These are phyloP conservation scores for Pseudozyma thailandica DNA, from an alignment of 1,284 basidiomycete species.

Conservation along the genomic window DNA sequence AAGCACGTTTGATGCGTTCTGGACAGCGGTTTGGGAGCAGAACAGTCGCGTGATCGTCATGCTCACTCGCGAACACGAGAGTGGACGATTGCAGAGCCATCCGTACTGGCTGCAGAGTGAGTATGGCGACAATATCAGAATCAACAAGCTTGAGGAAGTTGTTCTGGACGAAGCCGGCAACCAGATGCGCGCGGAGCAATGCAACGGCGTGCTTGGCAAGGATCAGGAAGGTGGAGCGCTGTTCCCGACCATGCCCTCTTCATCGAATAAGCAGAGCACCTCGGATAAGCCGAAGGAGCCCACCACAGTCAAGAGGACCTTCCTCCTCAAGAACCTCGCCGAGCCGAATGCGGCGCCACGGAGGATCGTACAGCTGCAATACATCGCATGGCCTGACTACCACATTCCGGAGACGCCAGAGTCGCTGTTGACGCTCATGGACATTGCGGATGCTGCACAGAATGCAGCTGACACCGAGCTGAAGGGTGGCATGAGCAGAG, in stretches of 20 bases:
- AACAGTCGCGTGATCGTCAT: constrained; percentile 73
- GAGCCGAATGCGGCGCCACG: constrained; percentile 35
- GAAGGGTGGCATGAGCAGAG: background rate
- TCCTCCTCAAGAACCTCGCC: constrained; percentile 40
- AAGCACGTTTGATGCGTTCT: constrained; percentile 90
- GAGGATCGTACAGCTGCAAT: constrained; percentile 60
- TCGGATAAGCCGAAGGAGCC: constrained; percentile 13
- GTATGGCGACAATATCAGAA: constrained; percentile 74
- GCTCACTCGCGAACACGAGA: constrained; percentile 92
- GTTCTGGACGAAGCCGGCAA: constrained; percentile 41
- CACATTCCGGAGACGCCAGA: constrained; percentile 60
- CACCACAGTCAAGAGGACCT: constrained; percentile 50
- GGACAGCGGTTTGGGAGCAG: constrained; percentile 77
- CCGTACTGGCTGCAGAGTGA: constrained; percentile 83
- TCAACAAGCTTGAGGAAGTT: constrained; percentile 53
- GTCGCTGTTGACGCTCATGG: constrained; percentile 55
- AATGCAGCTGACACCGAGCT: constrained; percentile 44
- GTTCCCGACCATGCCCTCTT: constrained; percentile 44
- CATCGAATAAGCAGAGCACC: background rate
- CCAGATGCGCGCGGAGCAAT: constrained; percentile 31
- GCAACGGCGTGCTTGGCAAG: constrained; percentile 13
- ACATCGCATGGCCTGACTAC: constrained; percentile 67
- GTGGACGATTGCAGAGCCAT: constrained; percentile 87
- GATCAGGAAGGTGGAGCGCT: constrained; percentile 36
- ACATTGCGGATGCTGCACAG: constrained; percentile 51